phyloP scores from a whole-genome alignment of 768 basidiomycete species.

The Mycena floridula region DNA sequence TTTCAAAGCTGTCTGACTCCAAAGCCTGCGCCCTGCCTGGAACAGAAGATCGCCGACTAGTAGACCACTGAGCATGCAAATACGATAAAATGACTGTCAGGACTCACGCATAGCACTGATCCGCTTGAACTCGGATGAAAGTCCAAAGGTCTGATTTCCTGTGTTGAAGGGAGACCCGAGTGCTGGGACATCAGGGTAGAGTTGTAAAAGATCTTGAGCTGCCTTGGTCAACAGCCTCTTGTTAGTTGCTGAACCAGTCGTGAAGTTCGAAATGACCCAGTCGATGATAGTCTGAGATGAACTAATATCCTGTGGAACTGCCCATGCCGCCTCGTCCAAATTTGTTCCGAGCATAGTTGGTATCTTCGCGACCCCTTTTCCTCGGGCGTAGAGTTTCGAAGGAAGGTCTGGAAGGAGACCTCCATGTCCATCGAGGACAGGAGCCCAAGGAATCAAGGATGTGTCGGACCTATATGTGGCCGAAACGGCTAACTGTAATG shows the following conservation, averaged over 20 bases:
- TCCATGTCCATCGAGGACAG: constrained; percentile 6
- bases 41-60: not conserved
- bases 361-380: constrained; percentile 1
- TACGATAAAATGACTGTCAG: not conserved
- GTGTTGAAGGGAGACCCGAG: constrained; percentile 24
- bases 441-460: constrained; percentile 3
- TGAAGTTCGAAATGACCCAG: not conserved
- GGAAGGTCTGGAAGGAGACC: constrained; percentile 9
- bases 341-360: constrained; percentile 8
- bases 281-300: not conserved
- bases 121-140: constrained; percentile 11
- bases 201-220: constrained; percentile 6
- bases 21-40: not conserved
- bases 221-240: not conserved
- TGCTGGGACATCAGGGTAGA: constrained; percentile 23
- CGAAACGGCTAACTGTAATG: not conserved
- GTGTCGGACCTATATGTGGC: not conserved
- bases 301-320: not conserved
- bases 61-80: not conserved
- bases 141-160: constrained; percentile 22
- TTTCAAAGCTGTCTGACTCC: not conserved
- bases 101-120: constrained; percentile 11
- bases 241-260: not conserved
- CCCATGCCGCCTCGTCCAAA: constrained; percentile 8
- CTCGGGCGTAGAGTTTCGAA: not conserved